These are phyloP conservation scores for Fusarium sp. DNA, from an alignment of 2,329 filamentous ascomycete species.

Conservation along the genomic window DNA sequence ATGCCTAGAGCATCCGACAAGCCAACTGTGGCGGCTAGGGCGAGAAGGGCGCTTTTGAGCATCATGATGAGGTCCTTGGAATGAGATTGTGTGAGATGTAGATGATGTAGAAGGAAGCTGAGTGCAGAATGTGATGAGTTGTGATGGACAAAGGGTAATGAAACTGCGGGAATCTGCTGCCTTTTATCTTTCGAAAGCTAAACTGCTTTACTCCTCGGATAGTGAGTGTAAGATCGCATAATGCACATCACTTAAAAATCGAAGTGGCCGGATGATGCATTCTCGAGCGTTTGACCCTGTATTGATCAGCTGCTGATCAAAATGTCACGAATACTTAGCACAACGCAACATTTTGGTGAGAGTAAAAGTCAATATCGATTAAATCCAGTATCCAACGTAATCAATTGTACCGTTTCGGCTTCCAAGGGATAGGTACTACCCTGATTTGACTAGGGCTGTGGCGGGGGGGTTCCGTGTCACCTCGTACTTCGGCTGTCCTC, in stretches of 20 bases:
- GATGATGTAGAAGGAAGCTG: not conserved
- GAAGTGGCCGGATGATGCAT: too few species aligned
- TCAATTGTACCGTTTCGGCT: too few species aligned
- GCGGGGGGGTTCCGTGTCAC: too few species aligned
- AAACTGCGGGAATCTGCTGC: not conserved
- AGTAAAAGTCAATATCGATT: too few species aligned
- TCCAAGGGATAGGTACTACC: too few species aligned
- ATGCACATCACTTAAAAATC: too few species aligned
- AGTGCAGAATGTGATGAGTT: not conserved
- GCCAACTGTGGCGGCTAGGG: not conserved
- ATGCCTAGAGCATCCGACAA: slow-evolving; percentile 5
- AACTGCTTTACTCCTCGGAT: not conserved
- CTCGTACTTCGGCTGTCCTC: too few species aligned
- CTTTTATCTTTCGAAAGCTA: not conserved
- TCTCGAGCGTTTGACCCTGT: not conserved
- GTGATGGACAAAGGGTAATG: not conserved
- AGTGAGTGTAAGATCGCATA: not conserved
- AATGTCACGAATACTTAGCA: not conserved
- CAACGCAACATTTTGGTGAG: too few species aligned
- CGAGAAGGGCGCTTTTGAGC: not conserved
- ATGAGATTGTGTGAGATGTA: not conserved
- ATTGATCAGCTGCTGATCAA: not conserved
- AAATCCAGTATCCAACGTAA: too few species aligned
- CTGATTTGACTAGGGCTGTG: too few species aligned
- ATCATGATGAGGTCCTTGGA: not conserved